Evolutionary conservation across 371 early-diverging fungal species (phyloP).

Genomic region (Nematocida ironsii): DNA sequence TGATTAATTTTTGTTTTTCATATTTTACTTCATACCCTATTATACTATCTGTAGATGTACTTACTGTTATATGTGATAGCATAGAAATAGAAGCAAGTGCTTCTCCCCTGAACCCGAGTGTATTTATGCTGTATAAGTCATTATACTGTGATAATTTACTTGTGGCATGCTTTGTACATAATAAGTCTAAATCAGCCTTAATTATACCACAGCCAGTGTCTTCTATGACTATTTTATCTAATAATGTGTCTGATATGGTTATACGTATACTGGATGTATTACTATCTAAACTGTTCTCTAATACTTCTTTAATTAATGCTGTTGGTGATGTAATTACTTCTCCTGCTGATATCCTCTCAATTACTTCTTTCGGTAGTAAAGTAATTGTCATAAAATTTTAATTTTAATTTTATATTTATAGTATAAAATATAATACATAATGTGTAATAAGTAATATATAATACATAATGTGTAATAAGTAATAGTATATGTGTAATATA

Average conservation of each 20-base stretch:
- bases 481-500: too few species aligned
- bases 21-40: conserved; percentile 53
- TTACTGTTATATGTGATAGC: conserved; percentile 82
- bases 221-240: conserved; percentile 82
- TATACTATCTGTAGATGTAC: conserved; percentile 41
- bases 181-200: conserved; percentile 74
- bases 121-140: conserved; percentile 79
- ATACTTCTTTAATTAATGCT: conserved; percentile 87
- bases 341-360: conserved; percentile 69
- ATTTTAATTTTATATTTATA: background rate
- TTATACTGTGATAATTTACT: conserved; percentile 81
- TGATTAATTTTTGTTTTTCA: conserved; percentile 30
- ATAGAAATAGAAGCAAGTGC: conserved; percentile 91
- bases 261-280: conserved; percentile 79
- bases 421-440: background rate
- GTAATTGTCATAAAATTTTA: conserved; percentile 53
- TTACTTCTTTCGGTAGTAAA: conserved; percentile 63
- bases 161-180: conserved; percentile 89
- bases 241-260: conserved; percentile 77
- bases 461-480: too few species aligned
- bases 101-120: conserved; percentile 96
- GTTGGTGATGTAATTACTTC: conserved; percentile 72
- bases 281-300: conserved; percentile 94
- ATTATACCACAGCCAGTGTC: conserved; percentile 93
- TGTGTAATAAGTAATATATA: background rate